Evolutionary conservation across 2,329 filamentous ascomycete species (phyloP).

Genomic region (Colletotrichum spinosum): DNA sequence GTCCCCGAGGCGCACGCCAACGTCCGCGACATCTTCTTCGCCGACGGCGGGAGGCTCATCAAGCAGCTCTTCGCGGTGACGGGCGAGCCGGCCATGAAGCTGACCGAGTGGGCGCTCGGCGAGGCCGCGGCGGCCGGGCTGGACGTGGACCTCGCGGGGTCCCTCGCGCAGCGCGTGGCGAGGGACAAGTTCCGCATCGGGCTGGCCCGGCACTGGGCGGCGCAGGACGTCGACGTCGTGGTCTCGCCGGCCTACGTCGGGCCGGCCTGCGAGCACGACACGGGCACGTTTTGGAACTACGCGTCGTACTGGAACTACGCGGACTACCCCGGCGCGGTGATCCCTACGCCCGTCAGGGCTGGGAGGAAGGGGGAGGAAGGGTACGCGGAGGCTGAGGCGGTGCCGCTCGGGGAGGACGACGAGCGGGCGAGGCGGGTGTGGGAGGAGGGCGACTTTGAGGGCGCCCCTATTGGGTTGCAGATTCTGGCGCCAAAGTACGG

Average conservation of each 20-base stretch:
- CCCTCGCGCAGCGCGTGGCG: slow-evolving; percentile 42
- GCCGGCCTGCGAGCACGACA: slow-evolving; percentile 51
- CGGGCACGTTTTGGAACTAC: slow-evolving; percentile 50
- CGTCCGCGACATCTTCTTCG: slow-evolving; percentile 58
- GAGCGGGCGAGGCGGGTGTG: slow-evolving; percentile 46
- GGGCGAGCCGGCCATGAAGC: slow-evolving; percentile 57
- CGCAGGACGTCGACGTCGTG: slow-evolving; percentile 52
- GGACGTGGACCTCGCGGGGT: slow-evolving; percentile 29
- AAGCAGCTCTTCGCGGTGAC: slow-evolving; percentile 48
- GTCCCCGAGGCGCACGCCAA: slow-evolving; percentile 44
- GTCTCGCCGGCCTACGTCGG: slow-evolving; percentile 51
- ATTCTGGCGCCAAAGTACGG: slow-evolving; percentile 48
- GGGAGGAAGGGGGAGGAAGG: slow-evolving; percentile 41
- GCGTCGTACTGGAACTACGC: slow-evolving; percentile 52
- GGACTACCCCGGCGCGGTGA: slow-evolving; percentile 49
- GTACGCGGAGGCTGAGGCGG: slow-evolving; percentile 37
- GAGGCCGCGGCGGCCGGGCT: slow-evolving; percentile 43
- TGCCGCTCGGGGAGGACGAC: slow-evolving; percentile 46
- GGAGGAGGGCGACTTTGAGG: slow-evolving; percentile 47
- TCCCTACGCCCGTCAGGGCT: slow-evolving; percentile 49
- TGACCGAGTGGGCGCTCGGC: slow-evolving; percentile 54
- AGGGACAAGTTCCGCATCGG: slow-evolving; percentile 47
- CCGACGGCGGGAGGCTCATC: slow-evolving; percentile 52
- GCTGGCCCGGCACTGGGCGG: slow-evolving; percentile 49
- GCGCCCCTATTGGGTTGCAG: slow-evolving; percentile 53